Percentiles rank a stretch among this genome's conserved stretches.
Conservation (phyloP, 352 stramenopile species). For the Pythium aristosporum region DNA sequence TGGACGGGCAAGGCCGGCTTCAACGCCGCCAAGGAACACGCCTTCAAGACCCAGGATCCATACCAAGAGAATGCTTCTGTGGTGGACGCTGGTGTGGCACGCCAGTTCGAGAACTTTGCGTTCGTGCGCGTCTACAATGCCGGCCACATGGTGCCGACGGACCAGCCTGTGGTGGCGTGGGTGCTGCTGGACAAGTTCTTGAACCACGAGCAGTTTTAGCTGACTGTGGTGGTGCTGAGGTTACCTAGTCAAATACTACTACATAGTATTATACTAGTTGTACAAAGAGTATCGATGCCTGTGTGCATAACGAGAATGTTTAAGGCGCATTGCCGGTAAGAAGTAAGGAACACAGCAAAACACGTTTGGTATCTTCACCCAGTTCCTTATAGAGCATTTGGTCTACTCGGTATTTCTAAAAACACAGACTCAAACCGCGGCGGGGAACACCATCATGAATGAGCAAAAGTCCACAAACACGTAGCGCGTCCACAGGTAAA, state of each 20-base stretch:
- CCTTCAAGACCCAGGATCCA: conserved; percentile 22
- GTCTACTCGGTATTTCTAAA: background rate
- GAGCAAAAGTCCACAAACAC: conserved; percentile 83
- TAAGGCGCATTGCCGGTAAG: no score
- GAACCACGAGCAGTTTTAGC: conserved; percentile 8
- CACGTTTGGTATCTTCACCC: no score
- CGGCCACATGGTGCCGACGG: conserved; percentile 88
- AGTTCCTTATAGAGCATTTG: no score
- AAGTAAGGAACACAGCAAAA: no score
- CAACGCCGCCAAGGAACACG: conserved; percentile 29
- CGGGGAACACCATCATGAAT: conserved; percentile 60
- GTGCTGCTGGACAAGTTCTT: conserved; percentile 85
- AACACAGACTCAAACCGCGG: conserved; percentile 17
- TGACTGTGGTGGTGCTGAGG: background rate
- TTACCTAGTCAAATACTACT: no score
- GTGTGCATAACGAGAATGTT: background rate
- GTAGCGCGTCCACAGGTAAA: conserved; percentile 85
- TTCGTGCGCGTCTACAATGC: conserved; percentile 87
- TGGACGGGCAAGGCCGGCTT: conserved; percentile 85
- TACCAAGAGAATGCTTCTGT: background rate
- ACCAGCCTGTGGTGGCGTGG: conserved; percentile 79
- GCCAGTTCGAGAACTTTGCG: conserved; percentile 39
- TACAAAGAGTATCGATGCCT: background rate
- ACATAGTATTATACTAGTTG: no score
- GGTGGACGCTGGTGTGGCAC: conserved; percentile 24